Conservation (phyloP, 2,329 filamentous ascomycete genomes). For the Trichothecium sympodiale region DNA sequence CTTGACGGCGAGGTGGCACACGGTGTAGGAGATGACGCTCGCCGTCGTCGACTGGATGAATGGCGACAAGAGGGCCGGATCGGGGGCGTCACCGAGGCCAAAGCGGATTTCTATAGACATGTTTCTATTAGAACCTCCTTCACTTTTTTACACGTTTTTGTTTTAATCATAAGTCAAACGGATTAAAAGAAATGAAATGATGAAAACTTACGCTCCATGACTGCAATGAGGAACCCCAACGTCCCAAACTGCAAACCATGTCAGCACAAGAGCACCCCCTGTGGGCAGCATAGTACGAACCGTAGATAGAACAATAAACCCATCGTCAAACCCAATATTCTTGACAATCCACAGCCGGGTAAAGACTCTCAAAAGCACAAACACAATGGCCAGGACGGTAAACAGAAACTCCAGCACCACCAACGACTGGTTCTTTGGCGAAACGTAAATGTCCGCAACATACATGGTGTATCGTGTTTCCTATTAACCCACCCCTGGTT, state of each 20-base stretch:
- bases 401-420: conserved; percentile 9
- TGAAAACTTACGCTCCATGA: conserved; percentile 10
- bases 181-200: no score
- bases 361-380: conserved; percentile 7
- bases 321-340: conserved; percentile 5
- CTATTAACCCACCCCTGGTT: neutral
- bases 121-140: neutral
- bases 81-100: conserved; percentile 11
- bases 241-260: conserved; percentile 6
- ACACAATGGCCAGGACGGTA: conserved; percentile 7
- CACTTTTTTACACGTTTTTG: no score
- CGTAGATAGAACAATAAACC: conserved; percentile 6
- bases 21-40: conserved; percentile 14
- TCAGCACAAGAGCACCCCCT: neutral
- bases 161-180: no score
- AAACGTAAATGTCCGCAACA: conserved; percentile 7
- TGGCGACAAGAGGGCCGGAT: conserved; percentile 5
- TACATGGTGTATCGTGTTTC: conserved; percentile 7
- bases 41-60: conserved; percentile 13
- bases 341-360: conserved; percentile 7
- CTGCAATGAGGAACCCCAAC: conserved; percentile 8
- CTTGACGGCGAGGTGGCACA: conserved; percentile 14
- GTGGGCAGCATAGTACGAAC: conserved; percentile 4
- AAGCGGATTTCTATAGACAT: conserved; percentile 11
- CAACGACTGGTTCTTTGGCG: conserved; percentile 8